Base-by-base conservation (phyloP, 371 early-diverging fungal species). In the Capillidium heterosporum region DNA sequence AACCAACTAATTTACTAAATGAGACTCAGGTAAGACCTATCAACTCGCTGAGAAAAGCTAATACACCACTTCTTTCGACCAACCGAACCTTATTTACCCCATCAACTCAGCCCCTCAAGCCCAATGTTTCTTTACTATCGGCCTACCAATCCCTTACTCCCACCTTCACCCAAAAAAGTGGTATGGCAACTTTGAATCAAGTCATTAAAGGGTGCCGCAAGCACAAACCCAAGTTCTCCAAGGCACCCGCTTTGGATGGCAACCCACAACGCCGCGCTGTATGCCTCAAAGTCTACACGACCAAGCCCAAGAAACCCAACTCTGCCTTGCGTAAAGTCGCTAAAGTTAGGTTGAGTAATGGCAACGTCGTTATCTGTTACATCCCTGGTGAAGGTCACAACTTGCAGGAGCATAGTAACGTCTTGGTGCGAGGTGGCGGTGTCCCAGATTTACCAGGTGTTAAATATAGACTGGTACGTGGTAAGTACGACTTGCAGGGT, bases 331-430 rank as follows among this genome's bases (percentile, higher is more conserved):
- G 92, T 60, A 87, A 88, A 63, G 88, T 88, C 35, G 84, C 85
- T 28, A 75, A 84, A 65, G 90, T 91, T 48, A 77, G 82, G 62
- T 68, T 91, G 61, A 82, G 87, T 31, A 86, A 90, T 58, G 92
- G 92, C 41, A 88, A 87, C 66, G 74, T 77, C 15, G 76, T 95
- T 21, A 80, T 85, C 54, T 91, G 91, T 21, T 95, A 96, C 71
- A 94, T 96, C 69, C 94, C 93, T 17, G 97, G 97, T 60, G 97
- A 96, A 71, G 95, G 95, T 19, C 97, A 96, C 71, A 93, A 91
- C 63, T 70, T 94, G 65, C 95, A 95, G 75, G 97, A 96, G 66
- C 95, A 96, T 69, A 84, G 85, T 15, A 94, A 95, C 24, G 97
- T 96, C 21, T 67, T 93, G 32, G 91, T 96, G 5, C 77, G 92